Conservation (phyloP, 2,329 filamentous ascomycete species). For the Microascus cirrosus region DNA sequence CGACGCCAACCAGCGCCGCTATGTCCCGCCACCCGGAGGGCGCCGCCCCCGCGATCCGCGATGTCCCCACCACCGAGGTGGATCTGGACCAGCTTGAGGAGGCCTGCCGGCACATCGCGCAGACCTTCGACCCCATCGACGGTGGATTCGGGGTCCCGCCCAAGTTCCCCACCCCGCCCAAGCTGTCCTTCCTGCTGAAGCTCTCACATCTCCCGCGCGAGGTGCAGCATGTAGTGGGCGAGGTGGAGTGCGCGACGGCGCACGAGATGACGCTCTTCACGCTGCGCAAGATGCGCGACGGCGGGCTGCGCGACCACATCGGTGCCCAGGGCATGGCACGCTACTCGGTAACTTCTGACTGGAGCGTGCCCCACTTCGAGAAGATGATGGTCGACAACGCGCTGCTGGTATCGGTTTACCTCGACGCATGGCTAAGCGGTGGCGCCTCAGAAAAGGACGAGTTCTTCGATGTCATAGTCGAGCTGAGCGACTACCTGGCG, state of each 20-base stretch:
- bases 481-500: conserved; percentile 80
- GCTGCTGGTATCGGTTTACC: conserved; percentile 70
- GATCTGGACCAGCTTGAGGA: conserved; percentile 90
- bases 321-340: conserved; percentile 47
- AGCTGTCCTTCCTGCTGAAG: conserved; percentile 70
- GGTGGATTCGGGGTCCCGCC: conserved; percentile 74
- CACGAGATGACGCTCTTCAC: conserved; percentile 73
- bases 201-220: conserved; percentile 59
- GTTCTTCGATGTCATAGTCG: conserved; percentile 66
- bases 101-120: conserved; percentile 68
- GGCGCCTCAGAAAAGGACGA: conserved; percentile 47
- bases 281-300: conserved; percentile 57
- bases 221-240: conserved; percentile 80
- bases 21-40: neutral
- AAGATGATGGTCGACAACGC: conserved; percentile 94
- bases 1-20: conserved; percentile 1
- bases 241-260: conserved; percentile 62
- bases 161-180: conserved; percentile 84
- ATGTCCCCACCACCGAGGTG: conserved; percentile 49
- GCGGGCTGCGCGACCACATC: conserved; percentile 44
- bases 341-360: conserved; percentile 84
- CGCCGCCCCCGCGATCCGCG: conserved; percentile 1
- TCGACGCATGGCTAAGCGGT: conserved; percentile 67
- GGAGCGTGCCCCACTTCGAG: conserved; percentile 92
- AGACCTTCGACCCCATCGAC: conserved; percentile 66